Evolutionary conservation across 2,329 filamentous ascomycete genomes (phyloP).

Genomic region (Venturia oleaginea): DNA sequence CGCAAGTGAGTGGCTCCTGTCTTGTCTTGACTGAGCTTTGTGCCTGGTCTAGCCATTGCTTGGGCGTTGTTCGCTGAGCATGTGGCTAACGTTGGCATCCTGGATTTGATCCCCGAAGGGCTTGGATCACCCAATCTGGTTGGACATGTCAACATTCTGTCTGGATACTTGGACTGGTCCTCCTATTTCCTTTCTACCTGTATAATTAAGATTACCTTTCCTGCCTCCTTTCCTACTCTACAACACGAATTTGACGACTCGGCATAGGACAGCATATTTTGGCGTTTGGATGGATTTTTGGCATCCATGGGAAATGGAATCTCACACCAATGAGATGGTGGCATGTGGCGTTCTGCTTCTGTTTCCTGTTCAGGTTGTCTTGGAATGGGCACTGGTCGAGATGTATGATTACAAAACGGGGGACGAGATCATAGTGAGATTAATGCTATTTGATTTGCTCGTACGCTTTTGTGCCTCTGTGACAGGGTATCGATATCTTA

Average conservation of each 20-base stretch:
- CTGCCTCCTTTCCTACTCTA: background rate
- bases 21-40: background rate
- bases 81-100: background rate
- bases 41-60: background rate
- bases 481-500: background rate
- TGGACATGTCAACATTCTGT: background rate
- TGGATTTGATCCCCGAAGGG: background rate
- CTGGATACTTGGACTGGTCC: background rate
- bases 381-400: background rate
- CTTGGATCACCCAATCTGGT: background rate
- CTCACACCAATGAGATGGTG: background rate
- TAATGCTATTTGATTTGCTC: background rate
- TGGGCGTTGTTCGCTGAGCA: background rate
- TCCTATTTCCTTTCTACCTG: background rate
- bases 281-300: background rate
- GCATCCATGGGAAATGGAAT: background rate
- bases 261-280: background rate
- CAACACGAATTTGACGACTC: slow-evolving; percentile 1
- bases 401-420: background rate
- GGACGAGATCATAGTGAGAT: background rate
- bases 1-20: background rate
- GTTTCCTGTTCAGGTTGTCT: background rate
- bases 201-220: background rate
- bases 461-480: background rate
- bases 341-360: slow-evolving; percentile 1